Evolutionary conservation across 306 rosid genomes (phyloP), one percentile per base, ranked within the genome.

Genomic region (Castanopsis chinensis): DNA sequence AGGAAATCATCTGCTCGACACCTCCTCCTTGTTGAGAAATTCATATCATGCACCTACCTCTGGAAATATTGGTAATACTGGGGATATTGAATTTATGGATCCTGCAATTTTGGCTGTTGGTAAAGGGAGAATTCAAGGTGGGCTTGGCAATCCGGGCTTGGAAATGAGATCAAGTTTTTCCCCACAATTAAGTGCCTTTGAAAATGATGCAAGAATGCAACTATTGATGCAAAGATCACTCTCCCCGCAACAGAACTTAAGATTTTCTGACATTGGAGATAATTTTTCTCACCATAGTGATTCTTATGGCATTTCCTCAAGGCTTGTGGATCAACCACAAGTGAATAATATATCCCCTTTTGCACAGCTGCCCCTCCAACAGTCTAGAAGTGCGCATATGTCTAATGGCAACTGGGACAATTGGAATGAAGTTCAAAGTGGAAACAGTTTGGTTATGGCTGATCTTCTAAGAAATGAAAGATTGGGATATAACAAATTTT

Each of bases 91-190:
- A 83, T 94, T 91, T 77, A 90, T 89, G 88, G 98, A 92, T 90
- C 97, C 97, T 72, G 98, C 94, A 57, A 92, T 94, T 79, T 85
- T 92, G 91, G 98, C 94, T 51, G 97, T 92, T 73, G 97, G 97
- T 81, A 90, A 89, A 83, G 97, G 93, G 69, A 87, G 97, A 72
- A 80, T 83, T 82, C 97, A 92, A 75, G 92, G 95, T 54, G 86
- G 89, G 49, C 79, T 78, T 63, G 88, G 80, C 86, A 88, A 83
- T 80, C 89, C 87, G 5, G 80, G 83, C 67, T 76, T 86, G 65
- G 97, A 92, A 78, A 78, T 87, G 77, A 92, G 91, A 75, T 87
- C 98, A 37, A 89, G 87, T 69, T 89, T 80, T 58, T 69, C 87
- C 56, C 78, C 90, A 21, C 97, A 91, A 72, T 64, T 86, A 52